A percentile compares a stretch with the other conserved stretches of the same genome.
Evolutionary conservation across 1,139 yeast genomes (phyloP).

Genomic region (Saccharomyces hybrid): DNA sequence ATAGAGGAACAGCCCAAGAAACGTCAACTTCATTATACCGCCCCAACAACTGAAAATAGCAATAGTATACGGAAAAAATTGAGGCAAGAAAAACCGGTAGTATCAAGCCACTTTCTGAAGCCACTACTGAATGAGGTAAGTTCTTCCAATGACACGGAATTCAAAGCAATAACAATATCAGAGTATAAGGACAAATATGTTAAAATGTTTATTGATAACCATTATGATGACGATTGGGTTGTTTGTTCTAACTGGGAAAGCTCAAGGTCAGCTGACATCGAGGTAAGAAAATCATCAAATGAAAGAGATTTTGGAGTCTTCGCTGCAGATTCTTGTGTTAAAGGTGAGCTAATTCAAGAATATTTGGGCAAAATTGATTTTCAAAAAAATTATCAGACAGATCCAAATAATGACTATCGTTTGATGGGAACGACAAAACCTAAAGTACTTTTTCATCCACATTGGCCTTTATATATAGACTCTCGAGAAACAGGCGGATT

Average conservation of each 20-base stretch:
- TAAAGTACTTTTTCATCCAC: conserved; percentile 50
- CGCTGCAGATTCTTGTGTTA: conserved; percentile 37
- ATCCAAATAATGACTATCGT: conserved; percentile 67
- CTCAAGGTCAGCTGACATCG: conserved; percentile 8
- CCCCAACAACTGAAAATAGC: neutral
- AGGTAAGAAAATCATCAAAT: conserved; percentile 34
- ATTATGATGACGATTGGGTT: conserved; percentile 29
- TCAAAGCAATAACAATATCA: conserved; percentile 40
- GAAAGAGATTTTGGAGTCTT: conserved; percentile 45
- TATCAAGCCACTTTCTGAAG: conserved; percentile 8
- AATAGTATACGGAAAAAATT: neutral
- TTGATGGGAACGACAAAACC: conserved; percentile 80
- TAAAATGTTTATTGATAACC: conserved; percentile 26
- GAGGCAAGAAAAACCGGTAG: conserved; percentile 1
- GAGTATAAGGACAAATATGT: conserved; percentile 41
- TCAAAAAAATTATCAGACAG: conserved; percentile 53
- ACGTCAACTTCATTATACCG: neutral
- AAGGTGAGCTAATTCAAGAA: conserved; percentile 52
- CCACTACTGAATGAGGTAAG: conserved; percentile 21
- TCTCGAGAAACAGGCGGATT: conserved; percentile 72
- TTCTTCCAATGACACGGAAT: conserved; percentile 45
- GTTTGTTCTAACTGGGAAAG: conserved; percentile 4
- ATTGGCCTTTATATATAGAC: conserved; percentile 58
- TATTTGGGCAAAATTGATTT: conserved; percentile 66
- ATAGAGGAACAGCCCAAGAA: neutral